These are phyloP conservation scores for Solanum raphanifolium DNA, from an alignment of 257 asterid species.

Conservation along the genomic window DNA sequence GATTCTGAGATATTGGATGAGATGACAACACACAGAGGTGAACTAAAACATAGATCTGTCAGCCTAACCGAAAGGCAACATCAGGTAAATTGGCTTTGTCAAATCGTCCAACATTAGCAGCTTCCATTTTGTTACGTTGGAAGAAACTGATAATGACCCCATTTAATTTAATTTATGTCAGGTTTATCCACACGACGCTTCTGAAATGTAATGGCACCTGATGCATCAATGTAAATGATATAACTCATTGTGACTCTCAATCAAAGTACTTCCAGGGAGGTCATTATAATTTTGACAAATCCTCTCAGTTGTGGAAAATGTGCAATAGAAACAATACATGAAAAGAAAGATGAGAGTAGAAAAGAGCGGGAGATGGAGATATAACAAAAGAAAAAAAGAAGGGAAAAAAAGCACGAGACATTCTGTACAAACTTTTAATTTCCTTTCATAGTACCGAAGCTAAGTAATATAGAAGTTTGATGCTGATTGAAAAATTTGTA, in stretches of 20 bases:
- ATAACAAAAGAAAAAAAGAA: background rate
- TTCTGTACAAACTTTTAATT: background rate
- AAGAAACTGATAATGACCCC: background rate
- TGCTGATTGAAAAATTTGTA: background rate
- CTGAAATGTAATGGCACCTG: background rate
- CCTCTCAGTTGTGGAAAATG: background rate
- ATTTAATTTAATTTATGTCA: background rate
- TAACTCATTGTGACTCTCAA: background rate
- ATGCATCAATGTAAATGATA: background rate
- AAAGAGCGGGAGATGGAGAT: background rate
- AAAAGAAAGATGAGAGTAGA: background rate
- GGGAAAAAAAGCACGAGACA: background rate
- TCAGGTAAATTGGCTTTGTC: slow-evolving; percentile 27
- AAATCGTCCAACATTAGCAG: background rate
- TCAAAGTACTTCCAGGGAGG: background rate
- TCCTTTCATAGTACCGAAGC: background rate
- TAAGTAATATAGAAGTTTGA: background rate
- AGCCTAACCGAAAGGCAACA: slow-evolving; percentile 62
- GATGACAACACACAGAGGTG: slow-evolving; percentile 78
- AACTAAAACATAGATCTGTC: slow-evolving; percentile 55
- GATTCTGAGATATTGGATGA: slow-evolving; percentile 74
- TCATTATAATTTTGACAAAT: background rate
- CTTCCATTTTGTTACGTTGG: background rate
- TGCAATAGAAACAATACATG: background rate
- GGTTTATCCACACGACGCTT: background rate